Evolutionary conservation across 768 basidiomycete species (phyloP).

Genomic region (Tricholoma sp.): DNA sequence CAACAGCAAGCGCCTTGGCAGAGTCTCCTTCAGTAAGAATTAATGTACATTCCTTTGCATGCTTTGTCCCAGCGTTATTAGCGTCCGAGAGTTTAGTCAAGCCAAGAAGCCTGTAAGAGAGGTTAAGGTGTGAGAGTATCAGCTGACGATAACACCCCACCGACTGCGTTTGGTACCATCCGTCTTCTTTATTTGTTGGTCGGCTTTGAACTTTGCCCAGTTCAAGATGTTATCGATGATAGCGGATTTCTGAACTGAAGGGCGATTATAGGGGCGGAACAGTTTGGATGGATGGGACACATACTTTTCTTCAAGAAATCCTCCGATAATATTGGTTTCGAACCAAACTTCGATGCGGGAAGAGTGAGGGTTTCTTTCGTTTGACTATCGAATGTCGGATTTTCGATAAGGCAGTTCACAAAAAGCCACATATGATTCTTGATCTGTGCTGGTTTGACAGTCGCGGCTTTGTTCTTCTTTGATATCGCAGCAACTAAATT

Average conservation of each 20-base stretch:
- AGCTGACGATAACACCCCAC: constrained; percentile 31
- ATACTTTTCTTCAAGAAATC: constrained; percentile 96
- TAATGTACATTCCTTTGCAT: constrained; percentile 81
- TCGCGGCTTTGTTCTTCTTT: constrained; percentile 98
- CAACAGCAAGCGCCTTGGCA: constrained; percentile 93
- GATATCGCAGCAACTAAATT: constrained; percentile 72
- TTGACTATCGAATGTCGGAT: constrained; percentile 98
- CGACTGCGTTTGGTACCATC: constrained; percentile 88
- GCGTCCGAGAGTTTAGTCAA: constrained; percentile 94
- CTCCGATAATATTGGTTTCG: constrained; percentile 77
- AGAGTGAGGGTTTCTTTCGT: constrained; percentile 95
- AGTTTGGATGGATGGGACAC: constrained; percentile 9
- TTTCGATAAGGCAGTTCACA: constrained; percentile 92
- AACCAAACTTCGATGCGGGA: constrained; percentile 83
- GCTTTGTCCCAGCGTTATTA: constrained; percentile 89
- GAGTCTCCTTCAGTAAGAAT: constrained; percentile 99
- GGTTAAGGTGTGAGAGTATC: not conserved
- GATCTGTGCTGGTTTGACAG: constrained; percentile 88
- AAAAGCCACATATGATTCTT: constrained; percentile 99
- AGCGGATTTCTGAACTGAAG: constrained; percentile 75
- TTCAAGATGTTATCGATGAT: constrained; percentile 90
- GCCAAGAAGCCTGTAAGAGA: constrained; percentile 65
- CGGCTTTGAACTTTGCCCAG: constrained; percentile 97
- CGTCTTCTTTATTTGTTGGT: constrained; percentile 93
- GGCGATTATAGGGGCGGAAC: not conserved